A percentile compares a stretch with the other conserved stretches of the same genome.
Conservation (phyloP, 192 early-diverging fungal genomes). For the Backusella psychrophila region DNA sequence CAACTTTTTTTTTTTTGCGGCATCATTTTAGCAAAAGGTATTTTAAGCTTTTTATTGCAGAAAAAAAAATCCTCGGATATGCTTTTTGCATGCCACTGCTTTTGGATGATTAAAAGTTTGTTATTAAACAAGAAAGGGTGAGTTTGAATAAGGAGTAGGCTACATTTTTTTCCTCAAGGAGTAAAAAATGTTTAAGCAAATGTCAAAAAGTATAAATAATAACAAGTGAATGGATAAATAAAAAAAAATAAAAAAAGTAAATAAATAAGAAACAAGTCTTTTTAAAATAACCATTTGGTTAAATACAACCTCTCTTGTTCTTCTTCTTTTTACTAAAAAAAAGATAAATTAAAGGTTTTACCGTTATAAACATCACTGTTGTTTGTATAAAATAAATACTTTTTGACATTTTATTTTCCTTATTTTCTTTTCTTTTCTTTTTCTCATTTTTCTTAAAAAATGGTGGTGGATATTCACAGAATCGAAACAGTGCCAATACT, state of each 20-base stretch:
- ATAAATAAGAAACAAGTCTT: neutral
- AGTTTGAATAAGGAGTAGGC: neutral
- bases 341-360: neutral
- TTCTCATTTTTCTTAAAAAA: neutral
- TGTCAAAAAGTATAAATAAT: neutral
- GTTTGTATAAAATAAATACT: neutral
- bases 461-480: neutral
- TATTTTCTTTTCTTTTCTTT: neutral
- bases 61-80: neutral
- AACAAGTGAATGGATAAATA: neutral
- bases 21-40: too few relatives aligned
- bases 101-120: neutral
- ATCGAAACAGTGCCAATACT: conserved; percentile 8
- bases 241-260: neutral
- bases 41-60: neutral
- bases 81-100: neutral
- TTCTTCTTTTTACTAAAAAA: neutral
- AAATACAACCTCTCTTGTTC: neutral
- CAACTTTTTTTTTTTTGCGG: too few relatives aligned
- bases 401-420: conserved; percentile 4
- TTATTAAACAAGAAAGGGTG: neutral
- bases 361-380: neutral
- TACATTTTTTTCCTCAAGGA: neutral
- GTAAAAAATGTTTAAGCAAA: neutral
- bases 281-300: neutral